phyloP scores from a whole-genome alignment of 176 grass and related monocot species.

The Triticum timopheevii region DNA sequence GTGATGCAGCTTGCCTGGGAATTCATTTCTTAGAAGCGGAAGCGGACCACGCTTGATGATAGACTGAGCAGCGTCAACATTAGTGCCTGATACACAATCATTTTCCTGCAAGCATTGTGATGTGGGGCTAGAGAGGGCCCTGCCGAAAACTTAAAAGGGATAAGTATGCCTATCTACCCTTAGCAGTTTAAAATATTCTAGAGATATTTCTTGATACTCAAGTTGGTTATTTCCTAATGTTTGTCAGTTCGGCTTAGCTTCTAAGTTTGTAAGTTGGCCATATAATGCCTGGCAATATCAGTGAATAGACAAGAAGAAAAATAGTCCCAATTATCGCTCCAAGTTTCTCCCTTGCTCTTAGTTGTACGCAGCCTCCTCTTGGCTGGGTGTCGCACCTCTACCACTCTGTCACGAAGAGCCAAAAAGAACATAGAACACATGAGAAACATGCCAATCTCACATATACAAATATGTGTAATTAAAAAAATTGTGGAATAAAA shows the following conservation, averaged over 20 bases:
- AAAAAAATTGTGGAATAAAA: no score
- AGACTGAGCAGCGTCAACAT: neutral
- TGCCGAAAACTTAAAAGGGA: no score
- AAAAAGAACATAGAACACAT: no score
- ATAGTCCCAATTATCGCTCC: no score
- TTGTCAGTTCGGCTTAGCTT: neutral
- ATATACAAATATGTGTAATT: no score
- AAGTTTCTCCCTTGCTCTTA: neutral
- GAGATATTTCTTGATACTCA: neutral
- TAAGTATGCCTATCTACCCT: neutral
- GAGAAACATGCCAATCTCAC: no score
- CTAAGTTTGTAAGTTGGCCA: neutral
- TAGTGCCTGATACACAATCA: neutral
- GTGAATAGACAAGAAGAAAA: neutral
- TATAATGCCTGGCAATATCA: neutral
- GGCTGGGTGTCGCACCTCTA: neutral
- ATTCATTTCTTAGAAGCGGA: conserved; percentile 31
- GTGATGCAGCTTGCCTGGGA: conserved; percentile 49
- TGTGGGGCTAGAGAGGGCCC: neutral
- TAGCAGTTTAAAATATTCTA: neutral
- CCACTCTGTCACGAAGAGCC: no score
- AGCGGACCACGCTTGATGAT: no score
- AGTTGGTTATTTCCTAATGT: neutral
- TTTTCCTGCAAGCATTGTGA: neutral
- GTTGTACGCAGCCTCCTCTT: neutral